A percentile compares a stretch with the other conserved stretches of the same genome.
Evolutionary conservation across 163 green algal genomes (phyloP).

Genomic region (Scenedesmus sp.): DNA sequence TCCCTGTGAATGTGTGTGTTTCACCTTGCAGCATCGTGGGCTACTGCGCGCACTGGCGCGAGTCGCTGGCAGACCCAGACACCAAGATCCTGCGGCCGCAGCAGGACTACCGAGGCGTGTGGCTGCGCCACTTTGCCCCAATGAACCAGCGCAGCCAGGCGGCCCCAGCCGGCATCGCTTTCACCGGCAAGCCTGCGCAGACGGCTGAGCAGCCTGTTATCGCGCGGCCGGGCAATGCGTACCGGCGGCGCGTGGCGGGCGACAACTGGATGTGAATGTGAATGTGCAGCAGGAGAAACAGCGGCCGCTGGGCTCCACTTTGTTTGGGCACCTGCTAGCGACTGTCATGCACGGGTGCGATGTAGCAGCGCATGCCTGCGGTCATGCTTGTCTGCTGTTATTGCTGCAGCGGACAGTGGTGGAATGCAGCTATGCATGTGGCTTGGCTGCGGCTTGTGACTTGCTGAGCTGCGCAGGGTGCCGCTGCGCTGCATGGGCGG

Average conservation of each 20-base stretch:
- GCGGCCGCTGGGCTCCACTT: neutral
- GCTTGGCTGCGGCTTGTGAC: too few species aligned
- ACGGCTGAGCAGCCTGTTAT: slow-evolving; percentile 53
- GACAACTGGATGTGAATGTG: slow-evolving; percentile 68
- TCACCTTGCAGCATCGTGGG: slow-evolving; percentile 79
- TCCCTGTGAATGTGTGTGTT: neutral
- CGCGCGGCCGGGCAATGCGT: slow-evolving; percentile 84
- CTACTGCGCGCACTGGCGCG: slow-evolving; percentile 98
- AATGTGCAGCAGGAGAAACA: neutral
- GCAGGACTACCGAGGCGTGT: slow-evolving; percentile 96
- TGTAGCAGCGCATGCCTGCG: too few species aligned
- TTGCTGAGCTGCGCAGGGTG: too few species aligned
- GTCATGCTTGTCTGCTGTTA: too few species aligned
- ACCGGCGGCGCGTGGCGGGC: slow-evolving; percentile 83
- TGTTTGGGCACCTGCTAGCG: too few species aligned
- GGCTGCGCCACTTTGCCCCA: slow-evolving; percentile 80
- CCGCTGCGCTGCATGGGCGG: neutral
- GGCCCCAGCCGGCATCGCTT: neutral
- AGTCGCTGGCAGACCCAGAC: slow-evolving; percentile 95
- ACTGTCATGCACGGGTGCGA: too few species aligned
- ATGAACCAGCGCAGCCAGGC: slow-evolving; percentile 51
- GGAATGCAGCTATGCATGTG: too few species aligned
- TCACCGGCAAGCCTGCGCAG: neutral
- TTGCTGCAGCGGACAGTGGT: too few species aligned
- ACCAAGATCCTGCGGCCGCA: slow-evolving; percentile 95